Evolutionary conservation across 768 basidiomycete genomes (phyloP).

Genomic region (Termitomyces sp.): DNA sequence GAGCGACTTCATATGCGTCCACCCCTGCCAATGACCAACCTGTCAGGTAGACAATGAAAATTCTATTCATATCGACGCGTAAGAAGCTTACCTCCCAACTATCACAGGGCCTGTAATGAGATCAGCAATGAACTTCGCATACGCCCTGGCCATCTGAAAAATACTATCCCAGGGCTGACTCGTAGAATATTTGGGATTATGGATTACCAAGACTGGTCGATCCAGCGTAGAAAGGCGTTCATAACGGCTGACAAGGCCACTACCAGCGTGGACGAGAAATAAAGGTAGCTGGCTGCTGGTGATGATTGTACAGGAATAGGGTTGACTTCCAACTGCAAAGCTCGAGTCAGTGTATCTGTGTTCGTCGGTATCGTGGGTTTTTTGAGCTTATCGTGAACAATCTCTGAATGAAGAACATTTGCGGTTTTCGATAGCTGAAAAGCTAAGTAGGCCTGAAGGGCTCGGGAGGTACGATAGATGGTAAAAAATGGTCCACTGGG

Average conservation of each 20-base stretch:
- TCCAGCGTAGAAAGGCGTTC: slow-evolving; percentile 38
- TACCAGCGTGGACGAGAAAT: slow-evolving; percentile 70
- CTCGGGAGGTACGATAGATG: slow-evolving; percentile 31
- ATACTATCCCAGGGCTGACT: slow-evolving; percentile 43
- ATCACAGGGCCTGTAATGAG: slow-evolving; percentile 34
- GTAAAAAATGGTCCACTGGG: slow-evolving; percentile 38
- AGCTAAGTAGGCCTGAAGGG: slow-evolving; percentile 27
- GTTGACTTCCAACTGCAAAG: slow-evolving; percentile 20
- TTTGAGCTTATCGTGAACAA: not conserved
- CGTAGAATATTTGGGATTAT: slow-evolving; percentile 45
- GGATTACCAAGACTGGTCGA: slow-evolving; percentile 55
- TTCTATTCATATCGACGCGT: not conserved
- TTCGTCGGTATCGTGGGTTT: not conserved
- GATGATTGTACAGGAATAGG: slow-evolving; percentile 33
- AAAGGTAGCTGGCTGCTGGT: slow-evolving; percentile 31
- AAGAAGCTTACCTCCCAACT: slow-evolving; percentile 49
- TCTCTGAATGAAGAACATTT: not conserved
- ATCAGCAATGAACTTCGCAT: slow-evolving; percentile 35
- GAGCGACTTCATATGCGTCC: slow-evolving; percentile 59
- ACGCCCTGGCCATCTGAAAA: slow-evolving; percentile 45
- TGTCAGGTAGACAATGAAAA: slow-evolving; percentile 17
- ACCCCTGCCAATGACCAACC: slow-evolving; percentile 82
- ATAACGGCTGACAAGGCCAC: slow-evolving; percentile 52
- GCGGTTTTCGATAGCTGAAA: not conserved
- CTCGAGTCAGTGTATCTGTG: slow-evolving; percentile 9